phyloP scores from a whole-genome alignment of 2,329 filamentous ascomycete genomes.

The Ceratocystis eucalypticola region DNA sequence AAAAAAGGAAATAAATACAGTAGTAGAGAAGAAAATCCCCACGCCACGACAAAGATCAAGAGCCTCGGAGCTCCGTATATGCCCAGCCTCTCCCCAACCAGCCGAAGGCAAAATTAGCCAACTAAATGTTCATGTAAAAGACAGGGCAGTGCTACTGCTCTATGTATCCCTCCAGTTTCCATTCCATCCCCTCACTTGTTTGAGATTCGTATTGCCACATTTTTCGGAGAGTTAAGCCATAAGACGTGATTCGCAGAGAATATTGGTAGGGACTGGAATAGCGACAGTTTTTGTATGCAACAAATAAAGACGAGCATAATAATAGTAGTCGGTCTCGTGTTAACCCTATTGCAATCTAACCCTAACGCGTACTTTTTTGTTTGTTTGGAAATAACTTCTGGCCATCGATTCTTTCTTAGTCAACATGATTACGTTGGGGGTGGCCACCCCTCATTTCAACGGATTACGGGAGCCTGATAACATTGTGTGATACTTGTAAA shows the following conservation, averaged over 20 bases:
- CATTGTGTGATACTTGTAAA: not conserved
- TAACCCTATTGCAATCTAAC: not conserved
- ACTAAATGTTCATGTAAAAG: not conserved
- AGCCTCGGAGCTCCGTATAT: not conserved
- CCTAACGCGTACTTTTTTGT: not conserved
- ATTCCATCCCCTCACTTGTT: not conserved
- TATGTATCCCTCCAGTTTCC: not conserved
- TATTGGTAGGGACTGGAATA: not conserved
- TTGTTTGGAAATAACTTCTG: too few species aligned
- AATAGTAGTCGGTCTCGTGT: too few species aligned
- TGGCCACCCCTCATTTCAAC: too few species aligned
- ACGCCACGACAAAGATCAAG: too few species aligned
- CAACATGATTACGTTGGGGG: too few species aligned
- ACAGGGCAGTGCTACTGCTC: not conserved
- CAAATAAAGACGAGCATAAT: not conserved
- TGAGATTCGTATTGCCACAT: constrained; percentile 6
- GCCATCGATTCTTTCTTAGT: too few species aligned
- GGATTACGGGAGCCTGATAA: too few species aligned
- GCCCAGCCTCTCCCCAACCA: not conserved
- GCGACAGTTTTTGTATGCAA: not conserved
- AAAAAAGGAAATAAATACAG: not conserved
- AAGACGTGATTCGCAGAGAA: not conserved
- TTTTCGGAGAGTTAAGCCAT: not conserved
- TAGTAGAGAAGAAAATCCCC: not conserved
- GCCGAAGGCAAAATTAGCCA: not conserved